Conservation (phyloP, 306 rosid genomes). For the Rosa rugosa region DNA sequence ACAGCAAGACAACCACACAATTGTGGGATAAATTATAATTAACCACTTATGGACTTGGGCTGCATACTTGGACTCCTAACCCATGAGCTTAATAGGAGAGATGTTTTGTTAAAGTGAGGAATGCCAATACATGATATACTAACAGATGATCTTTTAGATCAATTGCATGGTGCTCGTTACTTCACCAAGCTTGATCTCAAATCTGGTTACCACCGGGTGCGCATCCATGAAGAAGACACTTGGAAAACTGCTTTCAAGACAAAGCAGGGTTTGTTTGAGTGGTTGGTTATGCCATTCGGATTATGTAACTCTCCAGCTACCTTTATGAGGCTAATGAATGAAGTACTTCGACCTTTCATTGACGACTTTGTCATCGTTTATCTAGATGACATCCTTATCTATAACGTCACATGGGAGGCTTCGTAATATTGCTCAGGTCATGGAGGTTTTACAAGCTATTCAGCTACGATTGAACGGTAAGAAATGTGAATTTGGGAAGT, state of each 20-base stretch:
- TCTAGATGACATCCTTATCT: not conserved
- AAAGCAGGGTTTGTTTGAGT: not conserved
- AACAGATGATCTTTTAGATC: not conserved
- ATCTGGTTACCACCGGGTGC: not conserved
- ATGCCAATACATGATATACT: too few species aligned
- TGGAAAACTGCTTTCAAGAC: constrained; percentile 1
- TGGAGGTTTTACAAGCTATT: too few species aligned
- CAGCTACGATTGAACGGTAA: not conserved
- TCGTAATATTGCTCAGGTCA: not conserved
- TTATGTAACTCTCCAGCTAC: not conserved
- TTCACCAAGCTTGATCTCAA: not conserved
- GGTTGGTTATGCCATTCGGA: not conserved
- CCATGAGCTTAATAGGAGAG: too few species aligned
- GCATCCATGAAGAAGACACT: not conserved
- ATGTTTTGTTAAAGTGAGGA: too few species aligned
- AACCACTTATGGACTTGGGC: too few species aligned
- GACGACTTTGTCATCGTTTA: not conserved
- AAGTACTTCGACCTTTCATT: not conserved
- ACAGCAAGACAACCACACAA: too few species aligned
- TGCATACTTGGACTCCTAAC: too few species aligned
- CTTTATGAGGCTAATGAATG: not conserved
- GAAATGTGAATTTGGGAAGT: not conserved
- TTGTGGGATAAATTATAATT: too few species aligned
- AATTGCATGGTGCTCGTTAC: not conserved
- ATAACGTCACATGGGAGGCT: not conserved